These are phyloP conservation scores for Exophiala viscosa DNA, from an alignment of 2,329 filamentous ascomycete species.

Conservation along the genomic window DNA sequence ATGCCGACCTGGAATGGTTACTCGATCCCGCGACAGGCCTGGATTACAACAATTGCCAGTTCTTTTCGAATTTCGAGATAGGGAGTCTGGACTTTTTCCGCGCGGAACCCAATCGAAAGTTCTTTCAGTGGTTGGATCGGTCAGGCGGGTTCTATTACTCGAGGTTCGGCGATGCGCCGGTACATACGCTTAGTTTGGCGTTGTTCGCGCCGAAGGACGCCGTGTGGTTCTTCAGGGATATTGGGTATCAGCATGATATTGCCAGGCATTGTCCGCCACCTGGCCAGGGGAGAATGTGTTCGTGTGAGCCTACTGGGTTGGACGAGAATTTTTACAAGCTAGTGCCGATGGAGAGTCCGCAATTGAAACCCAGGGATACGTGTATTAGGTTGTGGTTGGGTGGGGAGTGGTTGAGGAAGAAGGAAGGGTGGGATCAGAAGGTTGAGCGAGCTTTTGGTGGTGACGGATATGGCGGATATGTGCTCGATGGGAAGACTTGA, in stretches of 20 bases:
- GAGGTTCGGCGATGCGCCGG: constrained; percentile 47
- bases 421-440: constrained; percentile 40
- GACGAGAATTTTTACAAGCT: constrained; percentile 48
- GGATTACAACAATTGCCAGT: constrained; percentile 48
- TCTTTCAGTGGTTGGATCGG: constrained; percentile 51
- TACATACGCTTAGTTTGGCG: constrained; percentile 54
- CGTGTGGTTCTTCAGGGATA: constrained; percentile 51
- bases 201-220: constrained; percentile 52
- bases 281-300: constrained; percentile 30
- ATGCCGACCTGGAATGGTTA: constrained; percentile 51
- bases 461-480: constrained; percentile 45
- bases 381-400: constrained; percentile 46
- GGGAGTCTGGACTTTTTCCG: constrained; percentile 50
- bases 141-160: constrained; percentile 49
- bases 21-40: constrained; percentile 34
- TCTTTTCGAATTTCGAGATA: constrained; percentile 55
- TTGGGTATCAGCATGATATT: constrained; percentile 46
- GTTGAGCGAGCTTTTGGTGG: constrained; percentile 41
- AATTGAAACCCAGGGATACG: constrained; percentile 46
- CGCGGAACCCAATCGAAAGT: constrained; percentile 40
- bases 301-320: constrained; percentile 44
- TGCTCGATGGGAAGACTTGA: constrained; percentile 14
- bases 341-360: constrained; percentile 46
- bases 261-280: constrained; percentile 36
- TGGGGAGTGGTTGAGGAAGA: constrained; percentile 41